Base-by-base conservation (phyloP, 495 filamentous ascomycete species). In the Neurospora sp. region DNA sequence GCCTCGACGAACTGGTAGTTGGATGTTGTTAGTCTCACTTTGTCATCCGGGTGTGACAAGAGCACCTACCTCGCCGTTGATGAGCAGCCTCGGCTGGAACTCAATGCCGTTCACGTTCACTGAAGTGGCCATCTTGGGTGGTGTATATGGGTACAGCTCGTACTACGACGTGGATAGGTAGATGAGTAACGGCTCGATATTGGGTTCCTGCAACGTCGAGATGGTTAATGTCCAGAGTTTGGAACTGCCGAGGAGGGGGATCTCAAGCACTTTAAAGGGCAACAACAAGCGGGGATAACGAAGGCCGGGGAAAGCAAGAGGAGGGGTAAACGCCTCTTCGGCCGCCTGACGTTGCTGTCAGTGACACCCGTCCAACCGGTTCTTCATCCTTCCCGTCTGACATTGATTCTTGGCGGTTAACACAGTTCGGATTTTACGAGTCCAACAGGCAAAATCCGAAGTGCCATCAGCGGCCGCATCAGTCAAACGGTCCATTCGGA, bases 11-110 rank as follows among this genome's bases (percentile, higher is more conserved):
- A 80, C 82, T 84, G 44, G 16, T 16, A n/a, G 40, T 20, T 39
- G 42, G 31, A 0, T 3, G 2, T 0, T 41, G 66, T 75, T 54
- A 71, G 77, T 27, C 39, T 62, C 7, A 1, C 0, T 16, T 2
- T 2, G 41, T 12, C 3, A 31, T 41, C 8, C 4, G 20, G 40
- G 10, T 9, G 7, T 7, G 31, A 35, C 18, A 5, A 9, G 39
- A 59, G 38, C 1, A 54, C 72, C 12, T 71, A 84, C 81, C 76
- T 83, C 73, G 73, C 81, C 81, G 23, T 84, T 80, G 71, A 84
- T 82, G 70, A 84, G 78, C 71, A 84, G 76, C 27, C 81, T 74
- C 20, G 78, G 77, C 27, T 72, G 74, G 39, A 75, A 11, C 6
- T 66, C 54, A 37, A 66, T 18, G 12, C 54, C 54, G 27, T 66